Evolutionary conservation across 106 monocot genomes (phyloP).

Genomic region (Acanthochlamys bracteata): DNA sequence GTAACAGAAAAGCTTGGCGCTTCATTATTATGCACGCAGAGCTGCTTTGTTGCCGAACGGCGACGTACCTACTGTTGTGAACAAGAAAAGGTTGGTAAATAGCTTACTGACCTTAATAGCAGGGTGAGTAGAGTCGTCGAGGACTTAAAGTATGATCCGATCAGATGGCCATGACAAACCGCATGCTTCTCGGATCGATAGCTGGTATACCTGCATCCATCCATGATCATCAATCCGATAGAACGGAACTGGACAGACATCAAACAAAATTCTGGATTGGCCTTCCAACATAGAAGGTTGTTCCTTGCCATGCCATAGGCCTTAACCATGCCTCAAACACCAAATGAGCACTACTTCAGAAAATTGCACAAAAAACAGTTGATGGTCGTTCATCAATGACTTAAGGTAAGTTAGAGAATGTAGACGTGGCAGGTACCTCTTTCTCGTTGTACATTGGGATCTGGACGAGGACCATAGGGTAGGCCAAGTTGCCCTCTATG

Average conservation of each 20-base stretch:
- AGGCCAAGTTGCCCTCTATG: constrained; percentile 29
- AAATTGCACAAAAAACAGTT: no score
- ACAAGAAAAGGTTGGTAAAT: not conserved
- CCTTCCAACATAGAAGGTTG: not conserved
- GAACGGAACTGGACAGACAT: not conserved
- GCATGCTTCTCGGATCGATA: constrained; percentile 48
- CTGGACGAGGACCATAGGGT: constrained; percentile 52
- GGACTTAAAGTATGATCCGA: constrained; percentile 44
- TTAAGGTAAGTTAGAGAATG: not conserved
- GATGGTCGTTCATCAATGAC: no score
- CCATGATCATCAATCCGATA: not conserved
- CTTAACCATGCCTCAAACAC: not conserved
- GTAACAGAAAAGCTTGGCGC: no score
- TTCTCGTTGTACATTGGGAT: constrained; percentile 52
- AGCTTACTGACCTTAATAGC: constrained; percentile 28
- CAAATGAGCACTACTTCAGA: not conserved
- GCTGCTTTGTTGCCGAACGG: no score
- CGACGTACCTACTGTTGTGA: not conserved
- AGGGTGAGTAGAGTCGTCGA: constrained; percentile 51
- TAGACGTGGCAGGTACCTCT: constrained; percentile 11
- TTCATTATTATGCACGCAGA: not conserved
- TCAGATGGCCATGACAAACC: constrained; percentile 49
- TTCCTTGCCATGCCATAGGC: not conserved
- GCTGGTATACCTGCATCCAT: constrained; percentile 33
- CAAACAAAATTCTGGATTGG: not conserved